Conservation (phyloP, 371 early-diverging fungal genomes). For the Coemansia sp. region DNA sequence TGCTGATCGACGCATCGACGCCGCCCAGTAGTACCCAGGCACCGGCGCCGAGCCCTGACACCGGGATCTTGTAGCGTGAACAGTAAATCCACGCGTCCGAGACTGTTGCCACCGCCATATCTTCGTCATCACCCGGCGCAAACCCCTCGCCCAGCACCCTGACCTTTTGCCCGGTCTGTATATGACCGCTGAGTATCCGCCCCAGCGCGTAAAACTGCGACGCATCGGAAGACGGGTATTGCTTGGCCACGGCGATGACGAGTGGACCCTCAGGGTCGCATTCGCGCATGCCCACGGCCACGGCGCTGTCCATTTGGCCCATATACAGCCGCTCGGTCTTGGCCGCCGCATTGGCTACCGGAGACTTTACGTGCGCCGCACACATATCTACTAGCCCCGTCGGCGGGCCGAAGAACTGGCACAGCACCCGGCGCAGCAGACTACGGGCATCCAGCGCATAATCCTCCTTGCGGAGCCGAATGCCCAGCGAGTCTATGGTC, state of each 20-base stretch:
- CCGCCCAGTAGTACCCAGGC: slow-evolving; percentile 91
- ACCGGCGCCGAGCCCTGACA: slow-evolving; percentile 78
- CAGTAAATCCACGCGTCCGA: slow-evolving; percentile 74
- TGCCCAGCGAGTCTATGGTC: slow-evolving; percentile 75
- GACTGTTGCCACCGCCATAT: slow-evolving; percentile 85
- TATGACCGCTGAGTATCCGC: slow-evolving; percentile 87
- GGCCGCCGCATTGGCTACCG: slow-evolving; percentile 68
- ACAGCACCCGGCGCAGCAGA: slow-evolving; percentile 74
- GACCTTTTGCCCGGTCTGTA: slow-evolving; percentile 74
- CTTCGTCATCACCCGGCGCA: slow-evolving; percentile 91
- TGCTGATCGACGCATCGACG: slow-evolving; percentile 87
- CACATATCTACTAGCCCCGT: slow-evolving; percentile 91
- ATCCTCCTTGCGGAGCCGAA: slow-evolving; percentile 76
- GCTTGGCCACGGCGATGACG: slow-evolving; percentile 87
- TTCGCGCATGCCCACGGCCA: slow-evolving; percentile 70
- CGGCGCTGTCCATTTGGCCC: slow-evolving; percentile 65
- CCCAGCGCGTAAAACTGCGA: slow-evolving; percentile 88
- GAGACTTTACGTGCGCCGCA: slow-evolving; percentile 75
- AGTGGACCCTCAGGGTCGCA: slow-evolving; percentile 90
- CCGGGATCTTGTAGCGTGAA: slow-evolving; percentile 82
- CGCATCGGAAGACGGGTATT: slow-evolving; percentile 83
- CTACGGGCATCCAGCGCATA: slow-evolving; percentile 80
- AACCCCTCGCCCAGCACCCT: slow-evolving; percentile 91
- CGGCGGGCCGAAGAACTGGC: slow-evolving; percentile 88
- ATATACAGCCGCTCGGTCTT: slow-evolving; percentile 76